phyloP scores from a whole-genome alignment of 2,329 filamentous ascomycete genomes.

The Lecanicillium sp. region DNA sequence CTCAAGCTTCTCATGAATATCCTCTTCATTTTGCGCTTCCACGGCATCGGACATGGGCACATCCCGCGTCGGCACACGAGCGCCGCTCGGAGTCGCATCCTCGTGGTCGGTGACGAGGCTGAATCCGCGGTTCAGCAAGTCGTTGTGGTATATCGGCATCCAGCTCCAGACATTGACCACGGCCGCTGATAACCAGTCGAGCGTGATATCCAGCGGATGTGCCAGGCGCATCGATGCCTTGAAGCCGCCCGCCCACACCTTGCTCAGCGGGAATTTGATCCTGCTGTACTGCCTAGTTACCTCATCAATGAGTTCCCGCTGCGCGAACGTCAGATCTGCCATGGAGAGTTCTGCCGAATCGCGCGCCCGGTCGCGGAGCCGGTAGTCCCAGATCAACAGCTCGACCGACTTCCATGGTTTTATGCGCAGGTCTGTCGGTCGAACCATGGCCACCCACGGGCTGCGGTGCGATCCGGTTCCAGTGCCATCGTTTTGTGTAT shows the following conservation, averaged over 20 bases:
- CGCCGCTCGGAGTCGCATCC: neutral
- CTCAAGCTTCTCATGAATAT: conserved; percentile 15
- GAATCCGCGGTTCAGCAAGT: conserved; percentile 34
- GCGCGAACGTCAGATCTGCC: conserved; percentile 39
- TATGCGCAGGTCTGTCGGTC: conserved; percentile 35
- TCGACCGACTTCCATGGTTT: conserved; percentile 33
- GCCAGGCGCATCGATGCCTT: conserved; percentile 18
- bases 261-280: conserved; percentile 26
- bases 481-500: conserved; percentile 38
- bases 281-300: conserved; percentile 21
- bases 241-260: conserved; percentile 42
- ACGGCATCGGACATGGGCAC: neutral
- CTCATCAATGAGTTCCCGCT: conserved; percentile 35
- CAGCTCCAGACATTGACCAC: conserved; percentile 25
- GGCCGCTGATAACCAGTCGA: conserved; percentile 31
- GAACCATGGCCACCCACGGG: conserved; percentile 47
- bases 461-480: conserved; percentile 30
- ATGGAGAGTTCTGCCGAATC: conserved; percentile 15
- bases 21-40: conserved; percentile 16
- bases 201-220: conserved; percentile 37
- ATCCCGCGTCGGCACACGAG: neutral
- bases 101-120: conserved; percentile 21
- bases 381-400: conserved; percentile 50
- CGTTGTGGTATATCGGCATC: conserved; percentile 29
- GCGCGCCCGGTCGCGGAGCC: conserved; percentile 23